Evolutionary conservation across 1,139 yeast genomes (phyloP).

Genomic region (Dujonia santamariae): DNA sequence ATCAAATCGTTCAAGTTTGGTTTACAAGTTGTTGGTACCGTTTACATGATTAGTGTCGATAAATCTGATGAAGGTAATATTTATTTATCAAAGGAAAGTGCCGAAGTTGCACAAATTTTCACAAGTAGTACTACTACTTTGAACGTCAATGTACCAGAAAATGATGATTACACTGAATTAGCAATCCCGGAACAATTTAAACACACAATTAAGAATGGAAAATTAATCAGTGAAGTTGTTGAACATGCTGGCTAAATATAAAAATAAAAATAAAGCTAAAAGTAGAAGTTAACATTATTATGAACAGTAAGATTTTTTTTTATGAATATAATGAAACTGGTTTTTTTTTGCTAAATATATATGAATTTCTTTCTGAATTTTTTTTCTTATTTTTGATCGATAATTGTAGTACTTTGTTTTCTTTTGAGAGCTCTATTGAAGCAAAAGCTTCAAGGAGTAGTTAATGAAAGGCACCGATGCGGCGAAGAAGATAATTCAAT

Average conservation of each 20-base stretch:
- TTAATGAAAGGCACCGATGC: too few relatives aligned
- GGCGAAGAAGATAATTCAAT: too few relatives aligned
- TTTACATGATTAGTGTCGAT: constrained; percentile 84
- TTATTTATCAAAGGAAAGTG: constrained; percentile 69
- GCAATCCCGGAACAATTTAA: constrained; percentile 88
- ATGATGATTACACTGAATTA: constrained; percentile 63
- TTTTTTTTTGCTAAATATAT: too few relatives aligned
- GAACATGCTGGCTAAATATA: constrained; percentile 41
- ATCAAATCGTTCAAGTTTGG: constrained; percentile 83
- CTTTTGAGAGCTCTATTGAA: too few relatives aligned
- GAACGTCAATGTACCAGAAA: constrained; percentile 75
- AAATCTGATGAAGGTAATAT: constrained; percentile 84
- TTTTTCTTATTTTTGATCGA: too few relatives aligned
- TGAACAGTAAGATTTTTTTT: too few relatives aligned
- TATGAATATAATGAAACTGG: too few relatives aligned
- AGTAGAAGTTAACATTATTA: too few relatives aligned
- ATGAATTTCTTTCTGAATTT: too few relatives aligned
- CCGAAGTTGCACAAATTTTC: constrained; percentile 59
- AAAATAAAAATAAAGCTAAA: too few relatives aligned
- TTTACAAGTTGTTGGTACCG: constrained; percentile 73
- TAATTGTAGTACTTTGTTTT: too few relatives aligned
- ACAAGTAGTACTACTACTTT: constrained; percentile 83
- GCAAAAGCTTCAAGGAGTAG: too few relatives aligned
- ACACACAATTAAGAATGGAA: constrained; percentile 47
- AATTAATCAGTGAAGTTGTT: constrained; percentile 40